Evolutionary conservation across 331 rosid species (phyloP), one percentile per base, ranked within the genome.

Genomic region (Ulmus americana): DNA sequence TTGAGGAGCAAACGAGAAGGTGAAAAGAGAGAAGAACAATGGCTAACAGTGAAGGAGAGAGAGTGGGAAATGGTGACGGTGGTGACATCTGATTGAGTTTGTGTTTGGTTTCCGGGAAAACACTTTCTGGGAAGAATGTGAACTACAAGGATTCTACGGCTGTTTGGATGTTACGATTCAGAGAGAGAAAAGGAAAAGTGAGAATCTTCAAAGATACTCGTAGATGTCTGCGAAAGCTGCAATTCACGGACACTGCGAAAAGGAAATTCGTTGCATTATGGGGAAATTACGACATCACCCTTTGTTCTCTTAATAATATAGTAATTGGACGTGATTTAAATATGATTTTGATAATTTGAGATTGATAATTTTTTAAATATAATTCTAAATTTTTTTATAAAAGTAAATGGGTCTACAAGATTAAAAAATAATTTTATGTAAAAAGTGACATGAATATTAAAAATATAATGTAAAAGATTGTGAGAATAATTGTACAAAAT

Each of bases 191-290:
- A 44, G 70, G 18, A 53, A 8, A 41, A 7, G 42, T 16, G 63
- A 35, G 40, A 65, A 65, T 61, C 45, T 69, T 48, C 71, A 56
- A 47, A 43, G 72, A 69, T 55, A 61, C 63, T 44, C 69, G 40
- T 43, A 28, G 69, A 68, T 55, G 46, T 67, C 65, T 51, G 59
- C 50, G 8, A 40, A 77, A 58, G 77, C 75, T 63, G 76, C 77
- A 40, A 39, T 56, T 40, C 64, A 77, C 62, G 69, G 60, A 68
- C 78, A 58, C 43, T 9, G 16, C 8, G 51, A 35, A 61, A 20
- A 9, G 18, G 38, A 63, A 38, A 14, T 28, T 28, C 35, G 35
- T 28, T 28, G 35, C 2, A 28, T 28, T 28, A 28, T 28, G 35
- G 35, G 4, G 35, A 28, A 28, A 28, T 28, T 28, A 28, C 35